phyloP scores from a whole-genome alignment of 2,329 filamentous ascomycete genomes.

The Ophiocordyceps camponoti-rufipedis region DNA sequence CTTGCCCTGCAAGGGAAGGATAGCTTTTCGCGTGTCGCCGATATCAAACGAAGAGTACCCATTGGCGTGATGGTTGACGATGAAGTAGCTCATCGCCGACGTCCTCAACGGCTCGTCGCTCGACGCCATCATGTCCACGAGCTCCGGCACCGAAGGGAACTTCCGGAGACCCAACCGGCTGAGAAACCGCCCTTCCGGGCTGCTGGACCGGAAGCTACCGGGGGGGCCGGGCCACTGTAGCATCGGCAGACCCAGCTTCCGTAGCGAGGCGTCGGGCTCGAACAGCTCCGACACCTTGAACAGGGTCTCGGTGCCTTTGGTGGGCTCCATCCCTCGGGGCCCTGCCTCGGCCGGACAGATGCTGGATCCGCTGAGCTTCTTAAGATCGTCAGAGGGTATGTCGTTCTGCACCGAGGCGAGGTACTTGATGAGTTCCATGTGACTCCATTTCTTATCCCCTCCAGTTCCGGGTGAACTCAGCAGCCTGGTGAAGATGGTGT shows the following conservation, averaged over 20 bases:
- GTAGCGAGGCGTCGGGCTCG: slow-evolving; percentile 55
- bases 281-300: slow-evolving; percentile 67
- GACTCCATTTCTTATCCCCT: slow-evolving; percentile 61
- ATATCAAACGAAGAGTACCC: slow-evolving; percentile 51
- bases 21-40: slow-evolving; percentile 32
- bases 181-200: slow-evolving; percentile 60
- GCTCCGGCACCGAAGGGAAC: slow-evolving; percentile 51
- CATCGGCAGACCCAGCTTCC: slow-evolving; percentile 54
- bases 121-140: slow-evolving; percentile 63
- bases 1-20: slow-evolving; percentile 58
- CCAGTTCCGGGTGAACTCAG: slow-evolving; percentile 39
- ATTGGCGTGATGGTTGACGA: slow-evolving; percentile 62
- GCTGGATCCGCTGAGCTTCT: slow-evolving; percentile 55
- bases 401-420: slow-evolving; percentile 77
- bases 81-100: slow-evolving; percentile 63
- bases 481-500: slow-evolving; percentile 79
- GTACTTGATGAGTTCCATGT: slow-evolving; percentile 89
- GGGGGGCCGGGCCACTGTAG: slow-evolving; percentile 61
- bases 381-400: slow-evolving; percentile 68
- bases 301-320: slow-evolving; percentile 29
- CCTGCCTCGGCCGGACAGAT: slow-evolving; percentile 67
- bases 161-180: slow-evolving; percentile 52
- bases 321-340: slow-evolving; percentile 33
- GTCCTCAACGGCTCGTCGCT: slow-evolving; percentile 39
- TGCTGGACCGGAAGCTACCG: slow-evolving; percentile 43